Conservation (phyloP, 2,329 filamentous ascomycete genomes). For the Fusarium mangiferae region DNA sequence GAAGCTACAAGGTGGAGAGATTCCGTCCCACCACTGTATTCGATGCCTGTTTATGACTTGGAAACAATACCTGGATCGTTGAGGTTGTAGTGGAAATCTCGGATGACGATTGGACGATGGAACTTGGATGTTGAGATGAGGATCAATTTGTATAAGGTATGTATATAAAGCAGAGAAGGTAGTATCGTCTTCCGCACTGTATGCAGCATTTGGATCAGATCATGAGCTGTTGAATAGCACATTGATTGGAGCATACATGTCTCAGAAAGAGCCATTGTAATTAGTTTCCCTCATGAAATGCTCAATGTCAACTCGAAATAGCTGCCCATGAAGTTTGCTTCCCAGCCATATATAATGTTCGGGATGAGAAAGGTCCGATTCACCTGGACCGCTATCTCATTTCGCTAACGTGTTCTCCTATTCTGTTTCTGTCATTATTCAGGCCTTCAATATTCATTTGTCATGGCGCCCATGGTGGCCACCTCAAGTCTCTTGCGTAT, state of each 20-base stretch:
- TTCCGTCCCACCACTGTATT: accelerated
- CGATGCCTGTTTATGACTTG: not conserved
- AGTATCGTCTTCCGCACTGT: accelerated
- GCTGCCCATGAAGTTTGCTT: too few relatives aligned
- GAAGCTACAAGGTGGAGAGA: accelerated
- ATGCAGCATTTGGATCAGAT: not conserved
- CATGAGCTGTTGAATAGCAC: accelerated
- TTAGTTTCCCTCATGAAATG: accelerated
- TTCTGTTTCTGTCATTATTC: not conserved
- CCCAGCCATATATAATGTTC: not conserved
- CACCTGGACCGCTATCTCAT: accelerated
- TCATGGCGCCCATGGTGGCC: accelerated
- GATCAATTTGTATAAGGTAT: not conserved
- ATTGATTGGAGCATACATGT: not conserved
- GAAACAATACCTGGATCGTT: not conserved
- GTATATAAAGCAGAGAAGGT: not conserved
- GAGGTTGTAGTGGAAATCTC: accelerated
- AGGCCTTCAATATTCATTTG: not conserved
- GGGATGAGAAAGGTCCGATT: accelerated
- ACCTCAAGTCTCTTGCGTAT: not conserved
- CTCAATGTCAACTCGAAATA: not conserved
- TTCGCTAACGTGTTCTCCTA: accelerated
- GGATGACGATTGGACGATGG: not conserved
- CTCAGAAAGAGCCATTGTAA: accelerated
- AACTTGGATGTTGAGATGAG: not conserved